These are phyloP conservation scores for Hypoxylon lienhwacheense DNA, from an alignment of 495 filamentous ascomycete genomes.

Conservation along the genomic window DNA sequence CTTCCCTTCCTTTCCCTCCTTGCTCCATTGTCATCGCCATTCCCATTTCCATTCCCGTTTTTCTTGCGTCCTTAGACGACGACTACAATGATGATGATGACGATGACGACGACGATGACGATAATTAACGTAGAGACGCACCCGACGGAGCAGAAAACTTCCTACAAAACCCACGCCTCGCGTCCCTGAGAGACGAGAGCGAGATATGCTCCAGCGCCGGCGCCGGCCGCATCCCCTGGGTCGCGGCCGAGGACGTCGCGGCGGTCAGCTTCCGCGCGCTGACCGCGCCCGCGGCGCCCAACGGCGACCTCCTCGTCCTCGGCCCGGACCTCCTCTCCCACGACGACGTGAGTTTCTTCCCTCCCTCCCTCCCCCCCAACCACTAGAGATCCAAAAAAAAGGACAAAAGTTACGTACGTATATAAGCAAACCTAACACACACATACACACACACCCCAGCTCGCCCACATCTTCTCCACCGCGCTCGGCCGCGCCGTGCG, in stretches of 20 bases:
- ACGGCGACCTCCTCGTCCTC: constrained; percentile 49
- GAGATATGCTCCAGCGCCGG: constrained; percentile 50
- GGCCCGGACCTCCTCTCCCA: constrained; percentile 52
- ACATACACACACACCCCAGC: constrained; percentile 29
- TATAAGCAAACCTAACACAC: not conserved
- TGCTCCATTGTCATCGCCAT: not conserved
- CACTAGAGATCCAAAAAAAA: not conserved
- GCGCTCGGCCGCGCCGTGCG: constrained; percentile 36
- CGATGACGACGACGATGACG: too few relatives aligned
- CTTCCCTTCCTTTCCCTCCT: not conserved
- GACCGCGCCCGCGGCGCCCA: constrained; percentile 44
- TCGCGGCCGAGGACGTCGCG: constrained; percentile 54
- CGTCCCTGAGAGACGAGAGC: constrained; percentile 45
- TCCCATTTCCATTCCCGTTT: not conserved
- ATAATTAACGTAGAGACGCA: not conserved
- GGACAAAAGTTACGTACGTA: not conserved
- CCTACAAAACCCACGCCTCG: constrained; percentile 36
- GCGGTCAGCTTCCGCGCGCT: constrained; percentile 48
- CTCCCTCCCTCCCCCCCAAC: not conserved
- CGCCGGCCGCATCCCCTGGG: constrained; percentile 50
- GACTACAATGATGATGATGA: too few relatives aligned
- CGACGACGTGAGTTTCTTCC: constrained; percentile 42
- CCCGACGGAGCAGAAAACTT: constrained; percentile 35
- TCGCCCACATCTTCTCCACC: constrained; percentile 46
- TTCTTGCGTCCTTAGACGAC: too few relatives aligned